Percentiles rank a stretch among this genome's conserved stretches.
Conservation (phyloP, 2,329 filamentous ascomycete genomes). For the Pestalotiopsis sp. region DNA sequence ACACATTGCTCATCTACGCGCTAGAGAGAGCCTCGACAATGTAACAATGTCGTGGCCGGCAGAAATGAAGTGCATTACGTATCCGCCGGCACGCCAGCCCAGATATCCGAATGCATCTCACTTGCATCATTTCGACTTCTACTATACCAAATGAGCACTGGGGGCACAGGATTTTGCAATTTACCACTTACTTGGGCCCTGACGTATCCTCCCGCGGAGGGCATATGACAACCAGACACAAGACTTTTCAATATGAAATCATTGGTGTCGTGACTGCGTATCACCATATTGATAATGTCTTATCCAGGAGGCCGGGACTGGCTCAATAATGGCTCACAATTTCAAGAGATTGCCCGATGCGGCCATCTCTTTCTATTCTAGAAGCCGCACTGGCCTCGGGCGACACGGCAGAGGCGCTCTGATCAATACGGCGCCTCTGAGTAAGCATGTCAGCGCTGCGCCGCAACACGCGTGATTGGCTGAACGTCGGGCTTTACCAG, state of each 20-base stretch:
- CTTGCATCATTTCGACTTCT: not conserved
- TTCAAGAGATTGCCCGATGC: not conserved
- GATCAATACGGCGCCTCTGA: not conserved
- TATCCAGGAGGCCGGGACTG: not conserved
- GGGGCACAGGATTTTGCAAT: not conserved
- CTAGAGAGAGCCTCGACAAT: not conserved
- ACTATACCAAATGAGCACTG: not conserved
- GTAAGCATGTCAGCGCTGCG: not conserved
- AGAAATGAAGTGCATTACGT: slow-evolving; percentile 2
- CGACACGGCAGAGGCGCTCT: not conserved
- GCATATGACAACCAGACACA: not conserved
- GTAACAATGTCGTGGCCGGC: not conserved
- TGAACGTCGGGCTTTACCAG: not conserved
- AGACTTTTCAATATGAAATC: not conserved
- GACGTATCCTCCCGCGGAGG: not conserved
- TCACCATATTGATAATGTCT: not conserved
- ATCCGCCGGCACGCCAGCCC: not conserved
- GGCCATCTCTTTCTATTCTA: not conserved
- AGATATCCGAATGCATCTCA: not conserved
- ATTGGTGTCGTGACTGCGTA: not conserved
- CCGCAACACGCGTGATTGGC: not conserved
- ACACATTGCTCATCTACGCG: not conserved
- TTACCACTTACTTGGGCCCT: not conserved
- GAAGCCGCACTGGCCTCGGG: not conserved
- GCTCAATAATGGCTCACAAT: not conserved